Evolutionary conservation across 352 stramenopile genomes (phyloP).

Genomic region (Globisporangium barbulae): DNA sequence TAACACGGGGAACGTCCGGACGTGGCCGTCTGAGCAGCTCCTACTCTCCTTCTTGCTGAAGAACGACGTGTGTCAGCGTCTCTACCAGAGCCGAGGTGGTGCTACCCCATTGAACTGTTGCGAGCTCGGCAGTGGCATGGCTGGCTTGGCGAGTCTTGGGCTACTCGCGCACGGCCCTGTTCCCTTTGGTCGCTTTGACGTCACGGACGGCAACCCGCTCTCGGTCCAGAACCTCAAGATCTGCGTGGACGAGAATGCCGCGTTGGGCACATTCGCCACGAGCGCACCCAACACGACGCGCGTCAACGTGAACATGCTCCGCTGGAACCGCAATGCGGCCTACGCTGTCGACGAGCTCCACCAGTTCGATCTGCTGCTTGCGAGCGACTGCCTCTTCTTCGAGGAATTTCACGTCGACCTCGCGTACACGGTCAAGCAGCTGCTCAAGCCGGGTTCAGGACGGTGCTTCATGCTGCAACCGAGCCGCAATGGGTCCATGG

Average conservation of each 20-base stretch:
- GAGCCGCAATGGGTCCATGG: constrained; percentile 69
- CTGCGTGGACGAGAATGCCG: constrained; percentile 56
- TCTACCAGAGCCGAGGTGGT: constrained; percentile 18
- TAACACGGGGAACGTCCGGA: constrained; percentile 88
- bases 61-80: constrained; percentile 26
- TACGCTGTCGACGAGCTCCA: constrained; percentile 29
- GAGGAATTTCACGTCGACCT: constrained; percentile 84
- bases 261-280: constrained; percentile 19
- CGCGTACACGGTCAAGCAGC: constrained; percentile 52
- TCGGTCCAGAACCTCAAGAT: constrained; percentile 63
- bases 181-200: constrained; percentile 38
- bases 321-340: constrained; percentile 53
- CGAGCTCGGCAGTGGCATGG: constrained; percentile 78
- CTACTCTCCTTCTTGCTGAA: constrained; percentile 63
- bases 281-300: background rate
- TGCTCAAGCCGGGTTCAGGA: constrained; percentile 40
- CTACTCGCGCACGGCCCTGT: constrained; percentile 46
- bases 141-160: constrained; percentile 61
- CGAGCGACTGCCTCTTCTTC: constrained; percentile 87
- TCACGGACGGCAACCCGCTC: constrained; percentile 77
- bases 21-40: constrained; percentile 79
- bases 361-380: constrained; percentile 78
- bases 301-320: constrained; percentile 43
- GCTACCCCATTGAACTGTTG: constrained; percentile 39
- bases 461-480: constrained; percentile 74